Conservation (phyloP, 352 stramenopile species). For the Blastocystis hominis region DNA sequence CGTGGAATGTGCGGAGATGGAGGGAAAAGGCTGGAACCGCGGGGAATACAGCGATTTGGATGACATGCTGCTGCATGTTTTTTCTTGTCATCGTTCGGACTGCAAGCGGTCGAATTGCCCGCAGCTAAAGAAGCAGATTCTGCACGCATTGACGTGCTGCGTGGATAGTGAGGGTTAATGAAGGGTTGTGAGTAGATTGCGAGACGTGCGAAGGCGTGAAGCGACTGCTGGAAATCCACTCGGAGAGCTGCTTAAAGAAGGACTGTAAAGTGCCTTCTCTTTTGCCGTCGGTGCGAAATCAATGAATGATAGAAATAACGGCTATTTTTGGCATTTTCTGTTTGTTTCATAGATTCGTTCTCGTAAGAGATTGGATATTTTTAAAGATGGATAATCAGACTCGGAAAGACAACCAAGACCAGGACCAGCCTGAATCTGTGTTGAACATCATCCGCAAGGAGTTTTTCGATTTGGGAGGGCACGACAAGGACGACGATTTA, state of each 20-base stretch:
- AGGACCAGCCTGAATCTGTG: constrained; percentile 49
- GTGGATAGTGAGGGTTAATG: not conserved
- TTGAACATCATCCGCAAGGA: constrained; percentile 55
- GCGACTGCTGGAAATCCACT: not conserved
- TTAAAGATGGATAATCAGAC: not conserved
- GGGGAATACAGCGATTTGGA: not conserved
- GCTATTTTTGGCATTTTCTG: not conserved
- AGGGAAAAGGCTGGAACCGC: not conserved
- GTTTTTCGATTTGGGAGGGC: constrained; percentile 53
- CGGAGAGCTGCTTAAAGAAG: not conserved
- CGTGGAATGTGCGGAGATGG: not conserved
- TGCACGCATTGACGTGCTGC: not conserved
- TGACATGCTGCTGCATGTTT: not conserved
- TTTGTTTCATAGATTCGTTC: not conserved
- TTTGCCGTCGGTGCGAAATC: not conserved
- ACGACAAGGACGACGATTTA: constrained; percentile 57
- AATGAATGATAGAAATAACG: not conserved
- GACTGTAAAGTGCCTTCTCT: not conserved
- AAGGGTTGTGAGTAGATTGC: not conserved
- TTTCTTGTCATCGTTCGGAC: not conserved
- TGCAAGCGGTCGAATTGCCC: not conserved
- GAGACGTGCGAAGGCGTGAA: not conserved
- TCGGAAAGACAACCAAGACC: not conserved
- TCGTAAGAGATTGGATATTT: not conserved
- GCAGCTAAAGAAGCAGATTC: not conserved